Percentiles rank a stretch among this genome's conserved stretches.
Conservation (phyloP, 2,329 filamentous ascomycete species). For the Microsporum audouinii region DNA sequence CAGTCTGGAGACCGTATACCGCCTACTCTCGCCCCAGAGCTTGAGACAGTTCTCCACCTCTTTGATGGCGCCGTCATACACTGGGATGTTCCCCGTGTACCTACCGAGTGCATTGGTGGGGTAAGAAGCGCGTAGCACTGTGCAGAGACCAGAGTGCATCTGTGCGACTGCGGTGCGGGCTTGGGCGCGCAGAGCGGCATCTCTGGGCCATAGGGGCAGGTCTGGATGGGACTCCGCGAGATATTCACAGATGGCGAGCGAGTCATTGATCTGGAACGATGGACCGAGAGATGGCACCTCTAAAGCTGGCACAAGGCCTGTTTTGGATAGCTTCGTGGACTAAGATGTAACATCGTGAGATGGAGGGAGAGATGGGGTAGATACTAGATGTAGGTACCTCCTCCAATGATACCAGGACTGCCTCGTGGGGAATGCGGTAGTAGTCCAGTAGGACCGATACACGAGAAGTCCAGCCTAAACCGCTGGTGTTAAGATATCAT, state of each 20-base stretch:
- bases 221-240: conserved; percentile 24
- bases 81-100: conserved; percentile 24
- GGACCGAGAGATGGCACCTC: conserved; percentile 17
- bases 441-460: conserved; percentile 26
- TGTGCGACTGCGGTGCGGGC: conserved; percentile 24
- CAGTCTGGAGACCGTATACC: conserved; percentile 18
- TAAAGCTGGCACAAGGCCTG: conserved; percentile 24
- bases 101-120: conserved; percentile 22
- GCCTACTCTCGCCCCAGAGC: conserved; percentile 22
- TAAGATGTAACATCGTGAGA: conserved; percentile 8
- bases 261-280: conserved; percentile 19
- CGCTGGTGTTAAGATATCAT: neutral
- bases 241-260: conserved; percentile 26
- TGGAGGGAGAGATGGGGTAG: neutral
- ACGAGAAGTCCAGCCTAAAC: conserved; percentile 26
- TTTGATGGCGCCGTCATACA: conserved; percentile 17
- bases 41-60: conserved; percentile 20
- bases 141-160: conserved; percentile 27
- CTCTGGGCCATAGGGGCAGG: conserved; percentile 23
- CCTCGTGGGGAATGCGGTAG: conserved; percentile 24
- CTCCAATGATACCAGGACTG: conserved; percentile 17
- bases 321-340: conserved; percentile 20
- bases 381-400: conserved; percentile 16
- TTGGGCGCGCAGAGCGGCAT: conserved; percentile 23
- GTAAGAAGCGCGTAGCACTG: conserved; percentile 18